Evolutionary conservation across 306 rosid genomes (phyloP).

Genomic region (Dicorynia guianensis): DNA sequence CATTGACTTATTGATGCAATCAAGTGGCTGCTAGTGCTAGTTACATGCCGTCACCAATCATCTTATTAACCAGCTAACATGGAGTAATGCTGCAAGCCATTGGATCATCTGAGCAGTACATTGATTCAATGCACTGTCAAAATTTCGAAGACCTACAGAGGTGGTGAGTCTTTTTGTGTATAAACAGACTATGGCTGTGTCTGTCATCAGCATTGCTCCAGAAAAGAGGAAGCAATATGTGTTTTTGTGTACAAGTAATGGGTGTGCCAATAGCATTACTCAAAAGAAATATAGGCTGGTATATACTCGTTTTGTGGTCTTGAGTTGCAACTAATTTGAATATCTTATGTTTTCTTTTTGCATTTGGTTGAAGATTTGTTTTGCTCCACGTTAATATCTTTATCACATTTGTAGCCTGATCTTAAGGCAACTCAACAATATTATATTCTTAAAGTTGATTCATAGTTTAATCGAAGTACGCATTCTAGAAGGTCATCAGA

Average conservation of each 20-base stretch:
- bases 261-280: no score
- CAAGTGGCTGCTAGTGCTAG: not conserved
- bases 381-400: not conserved
- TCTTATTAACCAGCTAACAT: not conserved
- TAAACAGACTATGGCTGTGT: no score
- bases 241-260: no score
- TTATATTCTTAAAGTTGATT: constrained; percentile 21
- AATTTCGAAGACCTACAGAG: no score
- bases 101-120: no score
- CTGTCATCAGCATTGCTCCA: no score
- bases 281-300: no score
- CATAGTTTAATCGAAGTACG: not conserved
- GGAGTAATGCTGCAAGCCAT: no score
- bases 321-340: not conserved
- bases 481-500: not conserved
- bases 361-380: no score
- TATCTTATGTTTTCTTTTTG: not conserved
- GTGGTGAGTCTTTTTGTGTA: no score
- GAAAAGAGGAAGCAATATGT: no score
- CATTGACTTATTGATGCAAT: constrained; percentile 17
- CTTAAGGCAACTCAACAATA: not conserved
- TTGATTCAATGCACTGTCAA: no score
- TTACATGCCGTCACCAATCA: constrained; percentile 1
- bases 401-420: constrained; percentile 6
- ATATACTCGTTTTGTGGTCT: not conserved